Base-by-base conservation (phyloP, 257 asterid species). In the Solanum tarapatanum region DNA sequence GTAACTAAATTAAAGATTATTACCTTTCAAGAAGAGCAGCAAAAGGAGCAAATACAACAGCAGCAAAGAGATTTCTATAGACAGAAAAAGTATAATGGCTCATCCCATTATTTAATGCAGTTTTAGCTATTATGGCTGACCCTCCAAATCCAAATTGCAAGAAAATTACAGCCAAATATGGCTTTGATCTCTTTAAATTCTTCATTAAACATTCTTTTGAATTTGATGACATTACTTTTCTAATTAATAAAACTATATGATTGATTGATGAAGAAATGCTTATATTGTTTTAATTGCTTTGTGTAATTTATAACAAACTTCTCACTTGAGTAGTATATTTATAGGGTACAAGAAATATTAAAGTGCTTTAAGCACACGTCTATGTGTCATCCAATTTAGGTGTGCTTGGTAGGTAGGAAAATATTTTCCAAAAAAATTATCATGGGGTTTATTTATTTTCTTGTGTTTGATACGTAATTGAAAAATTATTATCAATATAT, bases 1-100 rank as follows among this genome's bases (percentile, higher is more conserved):
- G 14, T 9, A 19, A 14, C n/a, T 8, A 66, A 68, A 16, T 79
- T 14, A 39, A 80, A 80, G 39, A 39, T 77, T 11, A 26, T 43
- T 36, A 83, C 98, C 97, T 95, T 87, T 95, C 97, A 0, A 95
- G 84, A 11, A 91, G 16, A 7, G 90, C 48, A 72, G 96, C 97
- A 66, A 92, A 91, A 64, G 96, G 98, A 69, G 90, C 84, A 72
- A 95, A 91, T 21, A 88, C 33, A 36, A 73, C 84, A 0, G 94
- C 92, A 7, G 98, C 98, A 60, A 95, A 37, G 80, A 88, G 85
- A 77, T 93, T 94, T 43, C 97, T 90, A 39, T 94, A 95, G 41
- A 93, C 95, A 32, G 95, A 28, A 60, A 94, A 92, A 0, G 91
- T 90, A 33, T 86, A 94, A 86, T 92, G 94, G 89, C 93, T 94